phyloP scores from a whole-genome alignment of 169 alveolate genomes.

The Cystoisospora suis region DNA sequence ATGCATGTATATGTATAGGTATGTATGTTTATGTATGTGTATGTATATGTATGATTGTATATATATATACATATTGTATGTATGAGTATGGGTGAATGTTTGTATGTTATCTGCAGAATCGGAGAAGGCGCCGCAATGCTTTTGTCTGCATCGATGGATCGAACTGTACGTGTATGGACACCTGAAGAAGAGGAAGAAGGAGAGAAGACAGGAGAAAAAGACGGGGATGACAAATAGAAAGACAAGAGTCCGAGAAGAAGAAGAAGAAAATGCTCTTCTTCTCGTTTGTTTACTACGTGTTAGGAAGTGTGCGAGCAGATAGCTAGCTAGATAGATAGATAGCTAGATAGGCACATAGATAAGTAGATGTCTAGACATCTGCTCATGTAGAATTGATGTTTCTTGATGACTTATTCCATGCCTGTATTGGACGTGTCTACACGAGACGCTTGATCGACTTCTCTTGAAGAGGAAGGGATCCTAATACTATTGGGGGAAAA shows the following conservation, averaged over 20 bases:
- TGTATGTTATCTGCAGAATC: slow-evolving; percentile 33
- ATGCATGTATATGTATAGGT: not conserved
- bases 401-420: too few species aligned
- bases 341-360: too few species aligned
- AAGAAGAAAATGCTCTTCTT: not conserved
- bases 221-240: too few species aligned
- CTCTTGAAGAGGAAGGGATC: too few species aligned
- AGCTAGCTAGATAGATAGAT: too few species aligned
- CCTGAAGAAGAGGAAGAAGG: slow-evolving; percentile 16
- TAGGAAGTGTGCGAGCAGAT: too few species aligned
- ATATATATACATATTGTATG: not conserved
- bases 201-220: not conserved
- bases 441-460: too few species aligned
- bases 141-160: slow-evolving; percentile 71
- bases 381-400: too few species aligned
- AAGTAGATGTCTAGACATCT: too few species aligned
- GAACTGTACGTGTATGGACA: slow-evolving; percentile 70
- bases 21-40: not conserved
- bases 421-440: too few species aligned
- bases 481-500: too few species aligned
- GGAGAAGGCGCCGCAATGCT: slow-evolving; percentile 68
- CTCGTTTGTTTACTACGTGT: not conserved
- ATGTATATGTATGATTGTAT: not conserved
- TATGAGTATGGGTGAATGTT: not conserved
- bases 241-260: not conserved